Evolutionary conservation across 2,329 filamentous ascomycete species (phyloP), one percentile per base, ranked within the genome.

Genomic region (Furcasterigmium furcatum): DNA sequence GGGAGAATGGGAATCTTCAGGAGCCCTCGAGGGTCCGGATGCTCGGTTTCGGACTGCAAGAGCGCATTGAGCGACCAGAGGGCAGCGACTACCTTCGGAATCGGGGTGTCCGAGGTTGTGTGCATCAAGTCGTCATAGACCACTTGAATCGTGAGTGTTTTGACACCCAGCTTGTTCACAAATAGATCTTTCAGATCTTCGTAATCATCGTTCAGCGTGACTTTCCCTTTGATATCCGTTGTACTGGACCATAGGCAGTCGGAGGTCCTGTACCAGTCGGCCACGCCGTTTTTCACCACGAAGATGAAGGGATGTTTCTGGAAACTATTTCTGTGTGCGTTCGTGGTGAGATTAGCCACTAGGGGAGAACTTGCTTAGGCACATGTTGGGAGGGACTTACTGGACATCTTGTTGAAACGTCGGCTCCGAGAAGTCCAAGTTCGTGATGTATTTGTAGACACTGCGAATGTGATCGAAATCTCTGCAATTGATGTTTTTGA

Each of bases 181-280:
- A 68, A 67, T 18, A 68, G 55, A 1, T 43, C 25, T n/a, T 62
- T 50, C 3, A 67, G 41, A 6, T 55, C 47, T 5, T 52, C 45
- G 24, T 66, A 67, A 2, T 56, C 41, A 2, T 52, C 52, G 4
- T 60, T 61, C 2, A 68, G 43, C 2, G 54, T 48, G 0, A 54
- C 45, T 38, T 50, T 60, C 3, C 58, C 62, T 3, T 39, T 47
- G 4, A 67, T 59, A 4, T 49, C 48, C 3, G 61, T 56, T 1
- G 58, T 52, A 21, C 56, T 61, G 1, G 63, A 64, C 65, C 65
- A 68, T 1, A 68, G 46, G 43, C 65, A 68, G 14, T 66, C 45
- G 0, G 50, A 48, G 1, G 50, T 30, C 2, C 50, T 58, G 35
- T 61, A 50, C 65, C 65, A 68, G 9, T 34, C 21, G 2, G 27